Conservation (phyloP, 2,329 filamentous ascomycete species). For the Alternaria hordeiaustralica region DNA sequence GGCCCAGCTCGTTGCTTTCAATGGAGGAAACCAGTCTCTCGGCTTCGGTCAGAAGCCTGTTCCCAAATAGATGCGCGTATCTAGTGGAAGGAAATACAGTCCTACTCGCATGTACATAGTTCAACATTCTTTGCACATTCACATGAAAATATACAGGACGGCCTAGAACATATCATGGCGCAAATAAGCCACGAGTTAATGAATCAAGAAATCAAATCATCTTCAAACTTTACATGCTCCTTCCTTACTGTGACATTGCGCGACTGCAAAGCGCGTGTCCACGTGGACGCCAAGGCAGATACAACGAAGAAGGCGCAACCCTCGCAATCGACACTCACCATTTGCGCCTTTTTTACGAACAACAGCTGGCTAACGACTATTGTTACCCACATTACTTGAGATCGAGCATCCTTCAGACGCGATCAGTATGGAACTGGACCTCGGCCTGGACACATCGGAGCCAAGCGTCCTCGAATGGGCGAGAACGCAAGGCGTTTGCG, state of each 20-base stretch:
- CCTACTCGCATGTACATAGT: constrained; percentile 15
- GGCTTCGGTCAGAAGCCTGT: constrained; percentile 55
- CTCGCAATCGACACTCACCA: neutral
- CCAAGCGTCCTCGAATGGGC: constrained; percentile 56
- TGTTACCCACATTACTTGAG: neutral
- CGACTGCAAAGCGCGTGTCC: neutral
- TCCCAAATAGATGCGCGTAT: neutral
- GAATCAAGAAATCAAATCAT: neutral
- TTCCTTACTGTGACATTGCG: neutral
- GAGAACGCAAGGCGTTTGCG: constrained; percentile 53
- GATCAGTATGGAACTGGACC: constrained; percentile 15
- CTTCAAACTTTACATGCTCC: neutral
- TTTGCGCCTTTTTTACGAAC: neutral
- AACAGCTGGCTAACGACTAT: neutral
- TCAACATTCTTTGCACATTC: constrained; percentile 8
- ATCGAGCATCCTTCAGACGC: neutral
- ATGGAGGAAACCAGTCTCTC: constrained; percentile 59
- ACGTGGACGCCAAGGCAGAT: constrained; percentile 3
- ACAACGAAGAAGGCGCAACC: constrained; percentile 11
- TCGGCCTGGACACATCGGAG: constrained; percentile 29
- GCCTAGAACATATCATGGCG: neutral
- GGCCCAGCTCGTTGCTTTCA: constrained; percentile 66
- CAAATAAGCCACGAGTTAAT: neutral
- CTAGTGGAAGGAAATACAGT: neutral
- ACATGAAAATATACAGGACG: constrained; percentile 9